A percentile compares a stretch with the other conserved stretches of the same genome.
phyloP scores from a whole-genome alignment of 164 flowering plant genomes.

The Warburgia ugandensis region DNA sequence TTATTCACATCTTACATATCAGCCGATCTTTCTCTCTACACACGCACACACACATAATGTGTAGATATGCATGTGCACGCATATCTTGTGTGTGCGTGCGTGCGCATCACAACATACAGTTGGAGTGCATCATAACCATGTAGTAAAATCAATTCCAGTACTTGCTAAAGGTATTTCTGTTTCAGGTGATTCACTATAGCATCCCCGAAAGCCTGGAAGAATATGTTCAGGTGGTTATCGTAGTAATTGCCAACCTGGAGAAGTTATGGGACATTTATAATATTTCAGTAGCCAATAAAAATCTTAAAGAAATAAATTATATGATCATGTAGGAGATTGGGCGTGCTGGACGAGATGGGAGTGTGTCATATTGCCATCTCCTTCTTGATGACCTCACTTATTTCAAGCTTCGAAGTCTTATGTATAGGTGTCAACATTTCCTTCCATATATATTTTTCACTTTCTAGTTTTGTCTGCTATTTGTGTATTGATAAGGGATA shows the following conservation, averaged over 20 bases:
- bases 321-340: slow-evolving; percentile 67
- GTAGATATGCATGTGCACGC: not conserved
- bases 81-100: not conserved
- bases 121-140: not conserved
- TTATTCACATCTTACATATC: not conserved
- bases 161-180: slow-evolving; percentile 8
- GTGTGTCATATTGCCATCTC: slow-evolving; percentile 79
- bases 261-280: not conserved
- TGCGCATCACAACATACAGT: no score
- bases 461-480: not conserved
- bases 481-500: not conserved
- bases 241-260: not conserved
- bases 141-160: not conserved
- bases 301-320: slow-evolving; percentile 7
- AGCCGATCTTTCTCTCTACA: not conserved
- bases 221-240: slow-evolving; percentile 76
- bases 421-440: slow-evolving; percentile 45
- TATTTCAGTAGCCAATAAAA: not conserved
- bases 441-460: not conserved
- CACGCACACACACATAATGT: no score
- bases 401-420: slow-evolving; percentile 72
- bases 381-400: slow-evolving; percentile 66
- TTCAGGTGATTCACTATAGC: slow-evolving; percentile 89
- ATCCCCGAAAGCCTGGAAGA: slow-evolving; percentile 96
- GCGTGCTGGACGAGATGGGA: slow-evolving; percentile 95